A percentile compares a stretch with the other conserved stretches of the same genome.
Conservation (phyloP, 495 filamentous ascomycete genomes). For the Annulohypoxylon bovei region DNA sequence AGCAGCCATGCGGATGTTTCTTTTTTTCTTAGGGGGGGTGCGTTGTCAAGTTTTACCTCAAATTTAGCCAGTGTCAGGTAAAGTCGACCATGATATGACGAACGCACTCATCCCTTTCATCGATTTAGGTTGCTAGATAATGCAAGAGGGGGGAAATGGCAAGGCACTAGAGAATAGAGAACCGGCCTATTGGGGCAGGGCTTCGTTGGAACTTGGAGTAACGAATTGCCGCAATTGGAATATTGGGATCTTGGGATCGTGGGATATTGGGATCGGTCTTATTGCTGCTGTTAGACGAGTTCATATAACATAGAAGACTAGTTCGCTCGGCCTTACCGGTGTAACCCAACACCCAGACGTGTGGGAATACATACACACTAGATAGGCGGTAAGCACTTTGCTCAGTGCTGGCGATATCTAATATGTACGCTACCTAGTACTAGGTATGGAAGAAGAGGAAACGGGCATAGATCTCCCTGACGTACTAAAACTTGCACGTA, state of each 20-base stretch:
- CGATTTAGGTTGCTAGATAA: neutral
- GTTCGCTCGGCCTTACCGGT: slow-evolving; percentile 38
- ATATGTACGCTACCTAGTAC: neutral
- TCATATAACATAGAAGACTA: slow-evolving; percentile 19
- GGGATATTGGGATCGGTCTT: slow-evolving; percentile 28
- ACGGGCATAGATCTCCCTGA: slow-evolving; percentile 1
- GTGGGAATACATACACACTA: neutral
- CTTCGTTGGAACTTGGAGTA: slow-evolving; percentile 3
- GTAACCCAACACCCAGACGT: slow-evolving; percentile 23
- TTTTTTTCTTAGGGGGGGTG: slow-evolving; percentile 9
- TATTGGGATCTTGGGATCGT: no score
- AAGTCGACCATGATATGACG: slow-evolving; percentile 6
- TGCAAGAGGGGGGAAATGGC: slow-evolving; percentile 9
- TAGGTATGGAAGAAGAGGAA: neutral
- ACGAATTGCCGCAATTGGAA: slow-evolving; percentile 28
- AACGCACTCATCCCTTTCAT: slow-evolving; percentile 25
- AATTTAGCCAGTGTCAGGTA: slow-evolving; percentile 24
- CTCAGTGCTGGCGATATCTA: neutral
- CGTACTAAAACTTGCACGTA: slow-evolving; percentile 4
- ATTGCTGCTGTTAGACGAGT: slow-evolving; percentile 22
- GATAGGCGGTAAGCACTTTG: slow-evolving; percentile 33
- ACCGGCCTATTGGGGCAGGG: neutral
- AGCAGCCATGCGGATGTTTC: slow-evolving; percentile 8
- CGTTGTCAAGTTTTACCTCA: slow-evolving; percentile 23
- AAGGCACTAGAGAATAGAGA: neutral